phyloP scores from a whole-genome alignment of 345 rosid genomes.

The Citrus sp. region DNA sequence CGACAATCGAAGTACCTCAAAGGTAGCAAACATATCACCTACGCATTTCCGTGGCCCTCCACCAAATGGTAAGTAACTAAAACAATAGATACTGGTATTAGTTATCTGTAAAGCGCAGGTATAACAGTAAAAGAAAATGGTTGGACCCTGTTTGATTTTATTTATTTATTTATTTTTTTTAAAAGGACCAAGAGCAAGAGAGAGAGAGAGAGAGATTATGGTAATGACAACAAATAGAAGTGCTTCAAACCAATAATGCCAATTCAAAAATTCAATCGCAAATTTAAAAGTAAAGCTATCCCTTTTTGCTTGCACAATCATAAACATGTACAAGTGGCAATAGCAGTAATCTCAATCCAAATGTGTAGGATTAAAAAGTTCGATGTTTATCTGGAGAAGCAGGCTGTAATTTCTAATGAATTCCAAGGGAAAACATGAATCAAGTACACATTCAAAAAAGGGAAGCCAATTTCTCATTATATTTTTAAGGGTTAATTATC shows the following conservation, averaged over 20 bases:
- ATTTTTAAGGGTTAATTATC: too few species aligned
- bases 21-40: slow-evolving; percentile 93
- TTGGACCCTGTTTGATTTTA: neutral
- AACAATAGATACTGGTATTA: slow-evolving; percentile 5
- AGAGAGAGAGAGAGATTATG: too few species aligned
- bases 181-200: neutral
- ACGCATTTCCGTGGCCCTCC: slow-evolving; percentile 97
- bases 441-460: neutral
- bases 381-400: neutral
- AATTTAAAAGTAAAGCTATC: too few species aligned
- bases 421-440: neutral
- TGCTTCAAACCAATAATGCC: too few species aligned
- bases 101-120: neutral
- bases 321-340: neutral
- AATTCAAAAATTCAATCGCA: too few species aligned
- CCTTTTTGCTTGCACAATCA: neutral
- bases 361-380: neutral
- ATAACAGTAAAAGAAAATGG: neutral
- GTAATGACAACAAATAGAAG: too few species aligned
- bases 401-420: neutral
- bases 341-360: neutral
- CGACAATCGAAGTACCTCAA: slow-evolving; percentile 58
- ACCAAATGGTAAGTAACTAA: slow-evolving; percentile 95
- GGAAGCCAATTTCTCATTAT: neutral
- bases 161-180: too few species aligned